These are phyloP conservation scores for Xylariaceae sp. DNA, from an alignment of 2,329 filamentous ascomycete species.

Conservation along the genomic window DNA sequence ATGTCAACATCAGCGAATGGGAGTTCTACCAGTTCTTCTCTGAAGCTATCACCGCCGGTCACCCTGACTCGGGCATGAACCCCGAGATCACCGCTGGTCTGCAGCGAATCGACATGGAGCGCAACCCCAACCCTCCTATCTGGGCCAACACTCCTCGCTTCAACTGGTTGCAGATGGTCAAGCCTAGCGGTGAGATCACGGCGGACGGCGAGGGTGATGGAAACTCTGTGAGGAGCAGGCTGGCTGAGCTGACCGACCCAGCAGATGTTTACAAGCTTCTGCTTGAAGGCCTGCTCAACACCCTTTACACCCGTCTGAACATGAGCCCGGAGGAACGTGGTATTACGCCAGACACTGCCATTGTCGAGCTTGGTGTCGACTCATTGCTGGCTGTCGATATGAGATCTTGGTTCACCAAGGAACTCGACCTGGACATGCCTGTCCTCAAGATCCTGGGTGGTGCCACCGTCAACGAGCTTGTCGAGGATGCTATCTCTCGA, in stretches of 20 bases:
- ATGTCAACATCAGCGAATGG: conserved; percentile 11
- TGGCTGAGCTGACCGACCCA: background rate
- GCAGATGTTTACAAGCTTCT: conserved; percentile 1
- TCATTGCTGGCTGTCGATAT: conserved; percentile 31
- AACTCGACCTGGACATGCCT: conserved; percentile 39
- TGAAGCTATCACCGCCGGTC: conserved; percentile 14
- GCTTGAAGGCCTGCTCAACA: conserved; percentile 7
- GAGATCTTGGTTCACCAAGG: conserved; percentile 43
- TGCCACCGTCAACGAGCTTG: conserved; percentile 11
- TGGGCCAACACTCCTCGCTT: conserved; percentile 6
- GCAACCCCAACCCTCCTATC: conserved; percentile 3
- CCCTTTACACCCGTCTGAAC: conserved; percentile 5
- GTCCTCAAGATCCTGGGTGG: conserved; percentile 34
- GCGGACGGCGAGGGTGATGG: conserved; percentile 1
- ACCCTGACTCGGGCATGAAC: background rate
- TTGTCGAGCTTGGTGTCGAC: conserved; percentile 25
- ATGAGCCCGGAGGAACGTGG: conserved; percentile 6
- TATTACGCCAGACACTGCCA: conserved; percentile 5
- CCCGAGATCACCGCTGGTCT: conserved; percentile 11
- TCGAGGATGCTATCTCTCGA: background rate
- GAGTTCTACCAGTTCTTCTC: conserved; percentile 15
- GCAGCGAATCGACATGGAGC: conserved; percentile 3
- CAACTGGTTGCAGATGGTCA: conserved; percentile 5
- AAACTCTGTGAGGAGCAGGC: conserved; percentile 2
- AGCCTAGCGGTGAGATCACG: background rate